A percentile compares a stretch with the other conserved stretches of the same genome.
phyloP scores from a whole-genome alignment of 129 eudicot species.

The Ambrosia artemisiifolia region DNA sequence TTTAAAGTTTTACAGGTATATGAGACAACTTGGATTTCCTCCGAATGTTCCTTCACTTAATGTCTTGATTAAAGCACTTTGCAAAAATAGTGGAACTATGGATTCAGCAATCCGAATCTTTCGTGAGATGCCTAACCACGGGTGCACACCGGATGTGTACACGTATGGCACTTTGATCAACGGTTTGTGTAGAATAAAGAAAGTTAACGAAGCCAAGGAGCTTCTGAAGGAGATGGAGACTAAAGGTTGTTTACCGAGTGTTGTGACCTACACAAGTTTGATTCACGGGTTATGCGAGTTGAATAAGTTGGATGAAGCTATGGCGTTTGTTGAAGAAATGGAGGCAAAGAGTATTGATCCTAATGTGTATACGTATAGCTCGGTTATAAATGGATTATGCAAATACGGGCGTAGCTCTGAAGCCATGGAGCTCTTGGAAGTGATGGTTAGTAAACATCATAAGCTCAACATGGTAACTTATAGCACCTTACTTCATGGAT shows the following conservation, averaged over 20 bases:
- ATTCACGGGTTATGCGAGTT: slow-evolving; percentile 69
- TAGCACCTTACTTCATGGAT: slow-evolving; percentile 75
- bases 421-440: slow-evolving; percentile 61
- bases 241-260: slow-evolving; percentile 68
- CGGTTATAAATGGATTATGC: slow-evolving; percentile 61
- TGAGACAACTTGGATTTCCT: slow-evolving; percentile 66
- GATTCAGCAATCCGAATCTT: slow-evolving; percentile 71
- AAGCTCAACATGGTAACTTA: slow-evolving; percentile 72
- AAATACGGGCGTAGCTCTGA: slow-evolving; percentile 55
- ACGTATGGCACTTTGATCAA: slow-evolving; percentile 84
- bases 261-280: slow-evolving; percentile 69
- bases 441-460: slow-evolving; percentile 47
- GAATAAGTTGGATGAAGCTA: slow-evolving; percentile 53
- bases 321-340: slow-evolving; percentile 70
- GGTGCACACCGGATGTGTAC: slow-evolving; percentile 69
- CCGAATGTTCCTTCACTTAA: slow-evolving; percentile 75
- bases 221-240: slow-evolving; percentile 69
- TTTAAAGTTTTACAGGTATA: slow-evolving; percentile 59
- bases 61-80: slow-evolving; percentile 79
- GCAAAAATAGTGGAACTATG: slow-evolving; percentile 60
- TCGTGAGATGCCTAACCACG: slow-evolving; percentile 80
- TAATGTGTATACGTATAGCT: slow-evolving; percentile 82
- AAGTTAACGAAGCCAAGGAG: slow-evolving; percentile 57
- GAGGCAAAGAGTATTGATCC: slow-evolving; percentile 47
- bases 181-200: slow-evolving; percentile 63